Base-by-base conservation (phyloP, 208 protist species). In the Trichomonas gallinae region DNA sequence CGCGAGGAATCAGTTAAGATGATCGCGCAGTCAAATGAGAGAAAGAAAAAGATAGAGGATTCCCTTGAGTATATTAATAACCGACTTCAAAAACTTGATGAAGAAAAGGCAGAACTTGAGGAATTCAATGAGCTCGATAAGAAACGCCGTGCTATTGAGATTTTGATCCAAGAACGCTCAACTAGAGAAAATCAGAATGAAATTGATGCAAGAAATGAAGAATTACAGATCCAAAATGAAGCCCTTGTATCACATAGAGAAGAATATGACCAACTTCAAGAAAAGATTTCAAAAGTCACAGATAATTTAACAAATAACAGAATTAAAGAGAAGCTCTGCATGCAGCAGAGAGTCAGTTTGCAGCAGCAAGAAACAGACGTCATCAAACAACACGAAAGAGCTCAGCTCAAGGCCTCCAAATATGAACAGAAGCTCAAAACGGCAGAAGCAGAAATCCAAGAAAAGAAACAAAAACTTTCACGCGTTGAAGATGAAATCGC, bases 91-190 rank as follows among this genome's bases (percentile, higher is more conserved):
- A 49, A 96, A 82, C 36, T 96, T 0, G 93, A 96, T 10, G 49
- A 96, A 31, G 93, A 96, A 82, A 82, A 82, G 34, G 34, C 38
- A 45, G 93, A 96, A 34, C 51, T 82, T 81, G 51, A 96, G 36
- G 93, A 96, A 96, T 45, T 45, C 34, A 49, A 96, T 31, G 34
- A 63, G 34, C 49, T 96, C 0, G 93, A 96, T 8, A 34, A 44
- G 38, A 31, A 72, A 83, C 11, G 49, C 10, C 23, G 87, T 1
- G 87, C 87, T 38, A 40, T 51, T 51, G 87, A 93, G 44, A n/a
- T 44, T 6, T 51, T 51, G 26, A 93, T 93, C 26, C 87, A 93
- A 93, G 44, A 38, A 34, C 11, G 23, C 17, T 42, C 42, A 51
- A 9, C 45, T 15, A 9, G n/a, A 6, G 6, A 26, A 38, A 93